Conservation (phyloP, 331 rosid genomes). For the Malus hybrid region DNA sequence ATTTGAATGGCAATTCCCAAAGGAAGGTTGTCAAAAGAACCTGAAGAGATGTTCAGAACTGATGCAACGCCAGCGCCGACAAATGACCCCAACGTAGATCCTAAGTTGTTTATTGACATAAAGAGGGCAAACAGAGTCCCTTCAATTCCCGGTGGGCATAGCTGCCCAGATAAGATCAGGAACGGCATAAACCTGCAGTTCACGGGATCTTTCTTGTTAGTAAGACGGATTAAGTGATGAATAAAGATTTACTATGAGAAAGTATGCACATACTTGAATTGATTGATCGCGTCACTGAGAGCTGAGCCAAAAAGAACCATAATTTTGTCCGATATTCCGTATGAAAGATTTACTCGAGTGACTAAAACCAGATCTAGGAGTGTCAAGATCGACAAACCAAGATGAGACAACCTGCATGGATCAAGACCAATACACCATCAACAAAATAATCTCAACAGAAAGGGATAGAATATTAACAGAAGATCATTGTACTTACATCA, state of each 20-base stretch:
- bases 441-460: neutral
- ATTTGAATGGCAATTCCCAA: conserved; percentile 53
- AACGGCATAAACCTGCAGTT: conserved; percentile 87
- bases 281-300: conserved; percentile 68
- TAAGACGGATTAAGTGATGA: neutral
- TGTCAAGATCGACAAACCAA: conserved; percentile 52
- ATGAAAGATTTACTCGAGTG: conserved; percentile 43
- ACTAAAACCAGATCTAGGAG: conserved; percentile 54
- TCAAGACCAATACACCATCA: conserved; percentile 15
- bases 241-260: neutral
- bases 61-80: conserved; percentile 74
- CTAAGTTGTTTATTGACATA: conserved; percentile 84
- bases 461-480: neutral
- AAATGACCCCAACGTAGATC: conserved; percentile 60
- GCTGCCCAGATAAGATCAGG: conserved; percentile 73
- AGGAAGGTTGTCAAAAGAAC: conserved; percentile 70
- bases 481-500: conserved; percentile 41
- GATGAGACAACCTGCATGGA: conserved; percentile 55
- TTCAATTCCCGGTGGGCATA: conserved; percentile 88
- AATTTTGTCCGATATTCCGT: conserved; percentile 49
- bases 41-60: conserved; percentile 55
- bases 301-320: conserved; percentile 77
- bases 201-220: neutral
- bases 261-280: conserved; percentile 32
- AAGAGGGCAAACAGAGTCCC: conserved; percentile 86